phyloP scores from a whole-genome alignment of 2,329 filamentous ascomycete species.

The Sphaerulina musiva region DNA sequence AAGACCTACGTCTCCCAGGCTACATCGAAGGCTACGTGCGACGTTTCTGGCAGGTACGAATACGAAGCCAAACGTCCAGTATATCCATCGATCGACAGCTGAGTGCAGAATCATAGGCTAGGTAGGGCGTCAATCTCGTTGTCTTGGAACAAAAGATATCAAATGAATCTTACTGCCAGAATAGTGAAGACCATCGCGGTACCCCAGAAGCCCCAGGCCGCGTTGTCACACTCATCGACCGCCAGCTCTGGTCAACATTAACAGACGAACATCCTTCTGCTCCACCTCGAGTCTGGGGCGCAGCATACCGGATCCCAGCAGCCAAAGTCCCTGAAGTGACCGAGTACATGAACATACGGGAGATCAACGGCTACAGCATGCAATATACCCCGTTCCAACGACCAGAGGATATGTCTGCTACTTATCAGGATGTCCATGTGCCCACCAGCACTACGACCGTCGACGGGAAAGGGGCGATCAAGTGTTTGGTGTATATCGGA shows the following conservation, averaged over 20 bases:
- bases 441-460: conserved; percentile 8
- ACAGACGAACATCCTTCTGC: conserved; percentile 56
- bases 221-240: conserved; percentile 86
- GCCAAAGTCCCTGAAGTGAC: conserved; percentile 70
- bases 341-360: conserved; percentile 81
- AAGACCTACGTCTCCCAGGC: conserved; percentile 78
- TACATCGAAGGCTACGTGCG: conserved; percentile 92
- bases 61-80: background rate
- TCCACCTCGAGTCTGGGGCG: conserved; percentile 74
- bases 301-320: conserved; percentile 73
- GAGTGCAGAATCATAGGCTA: conserved; percentile 17
- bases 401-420: conserved; percentile 47
- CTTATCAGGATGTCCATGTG: conserved; percentile 41
- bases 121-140: conserved; percentile 20
- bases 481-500: conserved; percentile 83
- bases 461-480: conserved; percentile 34
- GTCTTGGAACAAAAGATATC: background rate
- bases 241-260: conserved; percentile 72
- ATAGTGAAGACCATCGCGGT: conserved; percentile 86
- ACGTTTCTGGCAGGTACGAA: conserved; percentile 90
- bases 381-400: conserved; percentile 71
- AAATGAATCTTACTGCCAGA: background rate
- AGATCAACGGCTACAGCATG: conserved; percentile 95
- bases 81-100: background rate
- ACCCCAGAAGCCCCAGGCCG: conserved; percentile 81